Conservation (phyloP, 2,329 filamentous ascomycete species). For the Thielaviopsis euricoi region DNA sequence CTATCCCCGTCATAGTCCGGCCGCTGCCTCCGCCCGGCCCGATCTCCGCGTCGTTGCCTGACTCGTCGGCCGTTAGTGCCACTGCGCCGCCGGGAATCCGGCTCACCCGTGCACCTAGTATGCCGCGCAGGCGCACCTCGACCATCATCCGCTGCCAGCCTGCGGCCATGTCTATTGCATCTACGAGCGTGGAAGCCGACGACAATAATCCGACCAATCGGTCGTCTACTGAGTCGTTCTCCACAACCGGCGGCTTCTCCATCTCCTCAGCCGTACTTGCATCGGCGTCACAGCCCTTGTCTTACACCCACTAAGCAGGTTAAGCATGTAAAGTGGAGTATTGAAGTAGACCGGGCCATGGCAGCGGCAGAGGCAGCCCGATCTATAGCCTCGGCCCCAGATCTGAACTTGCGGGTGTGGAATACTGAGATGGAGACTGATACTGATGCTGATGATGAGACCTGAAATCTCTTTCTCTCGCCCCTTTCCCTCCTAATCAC, state of each 20-base stretch:
- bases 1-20: conserved; percentile 8
- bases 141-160: conserved; percentile 9
- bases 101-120: conserved; percentile 7
- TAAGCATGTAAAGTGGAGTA: neutral
- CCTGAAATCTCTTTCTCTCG: too few species aligned
- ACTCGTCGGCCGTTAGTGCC: conserved; percentile 2
- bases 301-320: neutral
- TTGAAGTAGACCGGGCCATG: neutral
- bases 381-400: neutral
- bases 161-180: conserved; percentile 2
- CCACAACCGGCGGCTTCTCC: neutral
- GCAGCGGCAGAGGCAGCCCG: neutral
- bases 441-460: neutral
- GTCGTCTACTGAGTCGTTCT: neutral
- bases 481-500: neutral
- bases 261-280: neutral
- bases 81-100: neutral
- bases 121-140: conserved; percentile 4
- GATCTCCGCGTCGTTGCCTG: neutral
- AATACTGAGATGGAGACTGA: neutral
- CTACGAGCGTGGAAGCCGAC: conserved; percentile 3
- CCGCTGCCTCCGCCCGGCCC: conserved; percentile 2
- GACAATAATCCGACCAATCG: neutral
- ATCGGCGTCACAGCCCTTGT: neutral
- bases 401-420: neutral